phyloP scores from a whole-genome alignment of 1,139 yeast genomes.

The Scheffersomyces illinoinensis region DNA sequence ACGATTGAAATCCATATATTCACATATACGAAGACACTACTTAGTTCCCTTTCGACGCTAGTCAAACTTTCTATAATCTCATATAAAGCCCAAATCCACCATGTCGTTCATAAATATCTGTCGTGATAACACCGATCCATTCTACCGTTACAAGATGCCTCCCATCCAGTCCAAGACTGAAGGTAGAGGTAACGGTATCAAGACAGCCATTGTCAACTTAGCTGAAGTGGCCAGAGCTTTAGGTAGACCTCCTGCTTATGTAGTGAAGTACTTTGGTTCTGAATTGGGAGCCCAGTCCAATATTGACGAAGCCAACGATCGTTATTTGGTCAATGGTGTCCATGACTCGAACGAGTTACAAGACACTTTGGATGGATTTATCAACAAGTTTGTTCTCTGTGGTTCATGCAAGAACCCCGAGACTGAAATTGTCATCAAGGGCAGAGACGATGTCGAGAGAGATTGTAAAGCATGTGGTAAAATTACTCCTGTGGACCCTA shows the following conservation, averaged over 20 bases:
- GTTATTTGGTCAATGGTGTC: slow-evolving; percentile 91
- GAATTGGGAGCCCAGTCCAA: slow-evolving; percentile 97
- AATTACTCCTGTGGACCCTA: slow-evolving; percentile 78
- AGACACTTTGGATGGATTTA: slow-evolving; percentile 92
- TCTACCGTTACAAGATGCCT: slow-evolving; percentile 99
- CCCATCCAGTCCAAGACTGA: slow-evolving; percentile 95
- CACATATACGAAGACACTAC: neutral
- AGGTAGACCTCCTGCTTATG: slow-evolving; percentile 88
- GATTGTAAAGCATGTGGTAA: slow-evolving; percentile 99
- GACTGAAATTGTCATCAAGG: slow-evolving; percentile 83
- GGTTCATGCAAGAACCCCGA: slow-evolving; percentile 97
- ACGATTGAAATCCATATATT: neutral
- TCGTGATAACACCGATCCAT: slow-evolving; percentile 97
- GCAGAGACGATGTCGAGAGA: slow-evolving; percentile 75
- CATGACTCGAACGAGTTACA: slow-evolving; percentile 91
- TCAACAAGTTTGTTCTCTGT: slow-evolving; percentile 89
- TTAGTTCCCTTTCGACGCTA: neutral
- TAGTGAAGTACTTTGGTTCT: slow-evolving; percentile 91
- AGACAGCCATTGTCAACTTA: slow-evolving; percentile 88
- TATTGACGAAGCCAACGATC: slow-evolving; percentile 74
- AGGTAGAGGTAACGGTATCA: slow-evolving; percentile 99
- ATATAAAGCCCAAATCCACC: slow-evolving; percentile 10
- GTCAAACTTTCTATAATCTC: neutral
- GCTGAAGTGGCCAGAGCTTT: slow-evolving; percentile 94
- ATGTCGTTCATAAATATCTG: slow-evolving; percentile 93